Percentiles rank a stretch among this genome's conserved stretches.
These are phyloP conservation scores for Lepidium aucheri DNA, from an alignment of 345 rosid genomes.

Conservation along the genomic window DNA sequence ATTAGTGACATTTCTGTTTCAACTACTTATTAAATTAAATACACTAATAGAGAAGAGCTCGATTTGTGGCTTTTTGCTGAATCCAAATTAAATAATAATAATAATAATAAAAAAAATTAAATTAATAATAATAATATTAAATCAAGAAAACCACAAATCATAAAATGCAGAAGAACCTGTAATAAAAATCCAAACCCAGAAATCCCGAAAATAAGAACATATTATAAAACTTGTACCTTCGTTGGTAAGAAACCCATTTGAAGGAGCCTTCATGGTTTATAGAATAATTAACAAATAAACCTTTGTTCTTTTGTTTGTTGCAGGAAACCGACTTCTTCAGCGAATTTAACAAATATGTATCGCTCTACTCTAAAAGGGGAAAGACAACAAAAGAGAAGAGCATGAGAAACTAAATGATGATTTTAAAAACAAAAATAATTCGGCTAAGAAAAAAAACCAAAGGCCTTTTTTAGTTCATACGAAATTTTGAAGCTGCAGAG, in stretches of 20 bases:
- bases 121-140: too few species aligned
- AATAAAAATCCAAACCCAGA: slow-evolving; percentile 6
- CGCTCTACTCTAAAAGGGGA: slow-evolving; percentile 10
- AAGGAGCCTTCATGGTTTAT: slow-evolving; percentile 29
- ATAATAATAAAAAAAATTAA: neutral
- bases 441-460: neutral
- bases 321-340: slow-evolving; percentile 15
- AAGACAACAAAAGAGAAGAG: neutral
- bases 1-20: slow-evolving; percentile 6
- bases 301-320: neutral
- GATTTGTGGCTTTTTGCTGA: slow-evolving; percentile 11
- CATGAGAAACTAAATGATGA: neutral
- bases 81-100: slow-evolving; percentile 9
- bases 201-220: neutral
- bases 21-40: slow-evolving; percentile 11
- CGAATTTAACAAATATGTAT: slow-evolving; percentile 4
- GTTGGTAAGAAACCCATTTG: slow-evolving; percentile 27
- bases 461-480: neutral
- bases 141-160: neutral
- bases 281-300: neutral
- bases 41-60: slow-evolving; percentile 12
- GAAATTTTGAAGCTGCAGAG: neutral
- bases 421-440: slow-evolving; percentile 6
- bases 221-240: slow-evolving; percentile 16
- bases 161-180: slow-evolving; percentile 18